phyloP scores from a whole-genome alignment of 2,329 filamentous ascomycete species.

The Cadophora malorum region DNA sequence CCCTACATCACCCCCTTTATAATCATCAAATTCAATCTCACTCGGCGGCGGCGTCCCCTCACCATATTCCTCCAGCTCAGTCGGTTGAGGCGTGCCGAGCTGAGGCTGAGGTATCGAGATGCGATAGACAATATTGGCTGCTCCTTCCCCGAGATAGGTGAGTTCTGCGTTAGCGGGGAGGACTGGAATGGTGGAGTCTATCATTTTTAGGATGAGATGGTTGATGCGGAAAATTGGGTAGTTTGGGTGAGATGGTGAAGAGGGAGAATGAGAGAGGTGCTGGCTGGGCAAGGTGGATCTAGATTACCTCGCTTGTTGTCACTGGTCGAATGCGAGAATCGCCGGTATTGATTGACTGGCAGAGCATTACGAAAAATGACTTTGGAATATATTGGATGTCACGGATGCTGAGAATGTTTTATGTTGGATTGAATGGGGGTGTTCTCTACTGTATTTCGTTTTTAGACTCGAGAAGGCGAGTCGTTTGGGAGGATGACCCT shows the following conservation, averaged over 20 bases:
- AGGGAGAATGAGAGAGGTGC: not conserved
- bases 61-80: constrained; percentile 48
- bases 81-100: constrained; percentile 26
- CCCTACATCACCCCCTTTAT: not conserved
- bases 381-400: too few species aligned
- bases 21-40: constrained; percentile 32
- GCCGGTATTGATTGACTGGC: too few species aligned
- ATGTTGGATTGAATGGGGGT: too few species aligned
- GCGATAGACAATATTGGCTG: constrained; percentile 78
- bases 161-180: constrained; percentile 23
- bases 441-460: not conserved
- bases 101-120: constrained; percentile 50
- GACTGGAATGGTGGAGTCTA: constrained; percentile 3
- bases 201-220: not conserved
- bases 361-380: too few species aligned
- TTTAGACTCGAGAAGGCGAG: too few species aligned
- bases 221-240: not conserved
- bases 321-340: not conserved
- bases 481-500: too few species aligned
- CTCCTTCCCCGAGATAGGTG: constrained; percentile 68
- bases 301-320: constrained; percentile 3
- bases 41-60: constrained; percentile 37
- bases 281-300: not conserved
- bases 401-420: too few species aligned
- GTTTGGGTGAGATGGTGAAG: not conserved